Conservation (phyloP, 2,329 filamentous ascomycete species). For the Penicillium occitanis region DNA sequence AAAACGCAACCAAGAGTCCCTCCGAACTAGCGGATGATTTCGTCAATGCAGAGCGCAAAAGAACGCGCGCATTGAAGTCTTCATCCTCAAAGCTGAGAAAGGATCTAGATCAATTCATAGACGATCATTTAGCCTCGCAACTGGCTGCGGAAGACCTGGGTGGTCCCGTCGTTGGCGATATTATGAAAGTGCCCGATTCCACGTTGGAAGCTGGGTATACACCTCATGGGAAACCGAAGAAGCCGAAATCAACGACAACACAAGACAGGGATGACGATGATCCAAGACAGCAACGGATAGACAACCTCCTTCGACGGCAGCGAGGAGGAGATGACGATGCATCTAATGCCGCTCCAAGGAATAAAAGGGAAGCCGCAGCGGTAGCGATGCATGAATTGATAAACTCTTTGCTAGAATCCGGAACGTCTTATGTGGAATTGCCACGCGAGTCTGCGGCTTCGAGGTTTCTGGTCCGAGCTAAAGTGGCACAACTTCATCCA, state of each 20-base stretch:
- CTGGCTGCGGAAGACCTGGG: constrained; percentile 80
- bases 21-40: constrained; percentile 63
- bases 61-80: constrained; percentile 60
- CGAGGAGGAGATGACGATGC: constrained; percentile 29
- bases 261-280: constrained; percentile 35
- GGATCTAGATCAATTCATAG: constrained; percentile 68
- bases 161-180: constrained; percentile 76
- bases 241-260: constrained; percentile 28
- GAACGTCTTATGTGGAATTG: constrained; percentile 51
- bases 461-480: constrained; percentile 55
- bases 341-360: constrained; percentile 30
- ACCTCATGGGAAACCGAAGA: constrained; percentile 50
- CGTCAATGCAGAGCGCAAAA: constrained; percentile 59
- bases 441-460: constrained; percentile 53
- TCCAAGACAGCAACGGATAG: constrained; percentile 50
- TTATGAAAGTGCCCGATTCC: constrained; percentile 63
- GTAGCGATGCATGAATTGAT: constrained; percentile 50
- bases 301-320: constrained; percentile 48
- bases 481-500: constrained; percentile 57
- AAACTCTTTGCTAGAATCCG: constrained; percentile 48
- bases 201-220: constrained; percentile 56
- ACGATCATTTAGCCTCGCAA: constrained; percentile 68
- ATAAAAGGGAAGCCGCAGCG: constrained; percentile 51
- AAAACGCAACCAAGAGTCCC: constrained; percentile 58
- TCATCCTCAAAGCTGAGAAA: constrained; percentile 63